These are phyloP conservation scores for Pseudoneurospora amorphoporcata DNA, from an alignment of 495 filamentous ascomycete genomes.

Conservation along the genomic window DNA sequence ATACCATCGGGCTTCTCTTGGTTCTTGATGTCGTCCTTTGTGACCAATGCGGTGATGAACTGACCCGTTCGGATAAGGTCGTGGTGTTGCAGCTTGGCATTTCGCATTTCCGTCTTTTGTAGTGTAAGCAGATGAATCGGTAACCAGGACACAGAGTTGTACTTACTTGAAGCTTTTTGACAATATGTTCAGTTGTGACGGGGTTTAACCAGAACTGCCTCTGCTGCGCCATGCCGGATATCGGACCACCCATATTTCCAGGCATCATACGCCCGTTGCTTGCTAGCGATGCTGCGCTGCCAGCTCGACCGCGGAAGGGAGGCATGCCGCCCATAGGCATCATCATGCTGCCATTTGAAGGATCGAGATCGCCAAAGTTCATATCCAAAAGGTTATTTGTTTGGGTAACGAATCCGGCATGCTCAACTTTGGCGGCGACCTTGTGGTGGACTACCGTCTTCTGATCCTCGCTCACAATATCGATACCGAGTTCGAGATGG, in stretches of 20 bases:
- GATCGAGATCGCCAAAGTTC: slow-evolving; percentile 80
- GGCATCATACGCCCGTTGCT: slow-evolving; percentile 46
- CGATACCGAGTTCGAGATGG: slow-evolving; percentile 86
- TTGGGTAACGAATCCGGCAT: slow-evolving; percentile 66
- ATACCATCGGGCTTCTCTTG: slow-evolving; percentile 37
- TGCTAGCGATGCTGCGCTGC: slow-evolving; percentile 58
- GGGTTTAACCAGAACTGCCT: slow-evolving; percentile 68
- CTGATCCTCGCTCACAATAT: slow-evolving; percentile 96
- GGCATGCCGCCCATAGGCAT: slow-evolving; percentile 41
- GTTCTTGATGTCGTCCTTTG: slow-evolving; percentile 62
- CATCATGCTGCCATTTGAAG: slow-evolving; percentile 59
- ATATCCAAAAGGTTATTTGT: slow-evolving; percentile 70
- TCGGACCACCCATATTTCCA: slow-evolving; percentile 51
- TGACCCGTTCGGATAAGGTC: slow-evolving; percentile 74
- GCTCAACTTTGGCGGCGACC: slow-evolving; percentile 89
- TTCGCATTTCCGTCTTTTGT: slow-evolving; percentile 70
- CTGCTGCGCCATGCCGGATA: slow-evolving; percentile 28
- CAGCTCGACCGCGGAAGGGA: slow-evolving; percentile 50
- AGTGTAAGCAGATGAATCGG: slow-evolving; percentile 1
- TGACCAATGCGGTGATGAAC: slow-evolving; percentile 65
- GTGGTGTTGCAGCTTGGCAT: slow-evolving; percentile 74
- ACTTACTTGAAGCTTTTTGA: slow-evolving; percentile 86
- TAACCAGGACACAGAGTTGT: not conserved
- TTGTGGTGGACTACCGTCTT: slow-evolving; percentile 98
- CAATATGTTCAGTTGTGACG: slow-evolving; percentile 87